Evolutionary conservation across 441 rosid genomes (phyloP), one percentile per base, ranked within the genome.

Genomic region (Francoa sonchifolia): DNA sequence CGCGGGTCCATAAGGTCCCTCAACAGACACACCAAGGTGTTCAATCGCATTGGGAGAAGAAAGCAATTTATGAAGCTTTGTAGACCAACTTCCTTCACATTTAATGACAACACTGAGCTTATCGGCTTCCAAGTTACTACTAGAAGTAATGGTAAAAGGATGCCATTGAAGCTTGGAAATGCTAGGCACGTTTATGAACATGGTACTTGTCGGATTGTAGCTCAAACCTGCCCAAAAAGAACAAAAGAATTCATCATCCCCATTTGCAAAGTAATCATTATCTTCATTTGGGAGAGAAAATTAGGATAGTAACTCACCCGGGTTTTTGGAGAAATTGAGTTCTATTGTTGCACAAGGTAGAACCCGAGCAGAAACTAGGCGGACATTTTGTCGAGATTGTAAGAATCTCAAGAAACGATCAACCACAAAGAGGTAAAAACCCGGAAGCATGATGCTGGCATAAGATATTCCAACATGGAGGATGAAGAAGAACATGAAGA

Each of bases 321-420:
- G 57, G 32, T 12, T 31, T 54, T 69, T 76, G 46, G 73, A 59
- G 65, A 69, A 69, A 41, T 72, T 74, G 50, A 77, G 74, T 42
- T 77, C 80, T 0, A 71, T 19, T 19, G 72, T 55, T 9, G 61
- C 36, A 21, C 62, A 68, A 13, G 80, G 76, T 32, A 77, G 54
- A 16, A 73, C 8, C 2, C 80, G 73, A n/a, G 86, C 71, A 14
- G 82, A 73, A 37, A 75, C 39, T 17, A 79, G 45, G 4, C 69
- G 71, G 21, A 65, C 67, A 13, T 54, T 39, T 20, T 21, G 51
- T 21, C 77, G 69, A 28, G 88, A 79, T 59, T 79, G 88, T 12
- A 79, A 49, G 68, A 75, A 67, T 55, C 88, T 54, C 5, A 79
- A 58, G 59, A 50, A 75, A 42, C 88, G 83, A 36, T 79, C 83